Evolutionary conservation across 2,329 filamentous ascomycete species (phyloP).

Genomic region (Blumeriella jaapii): DNA sequence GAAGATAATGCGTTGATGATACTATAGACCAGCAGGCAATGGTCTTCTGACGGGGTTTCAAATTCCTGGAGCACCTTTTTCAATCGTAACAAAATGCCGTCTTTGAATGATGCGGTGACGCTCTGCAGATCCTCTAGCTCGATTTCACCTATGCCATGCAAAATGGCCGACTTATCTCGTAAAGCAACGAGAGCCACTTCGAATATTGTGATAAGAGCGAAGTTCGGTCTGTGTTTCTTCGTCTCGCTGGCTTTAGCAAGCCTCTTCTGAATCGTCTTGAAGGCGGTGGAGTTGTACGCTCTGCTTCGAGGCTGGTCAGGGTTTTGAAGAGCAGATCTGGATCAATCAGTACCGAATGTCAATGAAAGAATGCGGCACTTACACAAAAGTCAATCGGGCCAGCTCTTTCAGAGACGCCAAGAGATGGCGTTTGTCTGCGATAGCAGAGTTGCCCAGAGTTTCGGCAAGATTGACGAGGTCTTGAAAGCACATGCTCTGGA

Average conservation of each 20-base stretch:
- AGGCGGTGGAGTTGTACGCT: constrained; percentile 17
- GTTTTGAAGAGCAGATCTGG: background rate
- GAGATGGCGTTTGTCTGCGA: constrained; percentile 4
- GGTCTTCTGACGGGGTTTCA: constrained; percentile 5
- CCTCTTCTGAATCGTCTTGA: constrained; percentile 19
- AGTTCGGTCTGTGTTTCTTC: constrained; percentile 15
- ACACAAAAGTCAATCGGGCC: constrained; percentile 19
- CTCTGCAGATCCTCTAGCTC: constrained; percentile 11
- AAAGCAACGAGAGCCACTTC: constrained; percentile 17
- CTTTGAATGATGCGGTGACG: constrained; percentile 11
- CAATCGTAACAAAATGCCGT: constrained; percentile 15
- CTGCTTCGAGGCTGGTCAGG: constrained; percentile 22
- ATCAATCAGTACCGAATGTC: background rate
- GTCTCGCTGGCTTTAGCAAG: constrained; percentile 14
- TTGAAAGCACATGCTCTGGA: constrained; percentile 27
- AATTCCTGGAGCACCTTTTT: constrained; percentile 13
- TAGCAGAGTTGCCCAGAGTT: constrained; percentile 9
- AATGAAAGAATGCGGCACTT: constrained; percentile 2
- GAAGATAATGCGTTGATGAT: constrained; percentile 20
- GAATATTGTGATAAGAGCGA: constrained; percentile 15
- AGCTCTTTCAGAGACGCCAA: constrained; percentile 21
- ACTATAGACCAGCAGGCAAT: constrained; percentile 13
- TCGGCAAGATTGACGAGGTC: constrained; percentile 28
- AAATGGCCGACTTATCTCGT: constrained; percentile 7
- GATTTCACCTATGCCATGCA: constrained; percentile 18